Evolutionary conservation across 352 stramenopile species (phyloP).

Genomic region (Pythium dissimile): DNA sequence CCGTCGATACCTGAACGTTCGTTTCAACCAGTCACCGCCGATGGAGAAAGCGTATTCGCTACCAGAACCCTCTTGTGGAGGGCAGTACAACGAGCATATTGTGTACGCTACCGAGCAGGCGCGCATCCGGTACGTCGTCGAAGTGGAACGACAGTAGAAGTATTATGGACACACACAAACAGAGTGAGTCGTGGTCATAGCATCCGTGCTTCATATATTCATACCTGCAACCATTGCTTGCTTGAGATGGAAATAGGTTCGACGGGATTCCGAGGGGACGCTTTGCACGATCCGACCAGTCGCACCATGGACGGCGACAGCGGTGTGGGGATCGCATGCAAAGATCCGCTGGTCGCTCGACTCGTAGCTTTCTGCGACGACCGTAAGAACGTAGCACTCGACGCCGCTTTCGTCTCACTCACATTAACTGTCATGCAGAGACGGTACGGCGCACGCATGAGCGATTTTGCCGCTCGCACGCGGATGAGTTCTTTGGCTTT

Average conservation of each 20-base stretch:
- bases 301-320: neutral
- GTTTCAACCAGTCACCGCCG: neutral
- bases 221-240: too few species aligned
- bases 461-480: slow-evolving; percentile 24
- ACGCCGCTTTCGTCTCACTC: neutral
- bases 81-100: slow-evolving; percentile 21
- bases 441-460: slow-evolving; percentile 2
- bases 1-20: slow-evolving; percentile 12
- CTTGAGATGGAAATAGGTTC: too few species aligned
- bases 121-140: slow-evolving; percentile 20
- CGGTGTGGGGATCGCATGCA: slow-evolving; percentile 2
- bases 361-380: slow-evolving; percentile 11
- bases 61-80: neutral
- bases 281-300: too few species aligned
- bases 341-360: slow-evolving; percentile 5
- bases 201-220: too few species aligned
- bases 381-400: too few species aligned
- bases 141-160: slow-evolving; percentile 8
- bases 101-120: slow-evolving; percentile 11
- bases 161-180: too few species aligned
- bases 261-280: too few species aligned
- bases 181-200: too few species aligned
- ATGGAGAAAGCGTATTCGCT: slow-evolving; percentile 12
- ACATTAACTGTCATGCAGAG: neutral
- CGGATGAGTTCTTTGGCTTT: slow-evolving; percentile 31